Evolutionary conservation across 768 basidiomycete genomes (phyloP).

Genomic region (Hemileccinum impolitum): DNA sequence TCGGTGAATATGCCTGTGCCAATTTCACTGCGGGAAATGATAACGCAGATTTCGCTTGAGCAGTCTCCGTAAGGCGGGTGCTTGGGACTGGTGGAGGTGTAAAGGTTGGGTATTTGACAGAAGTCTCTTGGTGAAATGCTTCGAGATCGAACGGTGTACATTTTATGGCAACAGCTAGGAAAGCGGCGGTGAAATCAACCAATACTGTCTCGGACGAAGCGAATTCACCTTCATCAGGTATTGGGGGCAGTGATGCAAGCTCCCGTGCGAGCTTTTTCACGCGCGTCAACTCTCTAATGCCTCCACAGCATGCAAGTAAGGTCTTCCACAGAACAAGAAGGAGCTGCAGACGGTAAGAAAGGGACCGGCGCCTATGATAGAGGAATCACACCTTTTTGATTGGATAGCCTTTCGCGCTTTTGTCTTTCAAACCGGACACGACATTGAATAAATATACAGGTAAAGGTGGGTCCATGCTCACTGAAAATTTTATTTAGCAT

Average conservation of each 20-base stretch:
- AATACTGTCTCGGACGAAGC: not conserved
- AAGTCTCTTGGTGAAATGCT: constrained; percentile 83
- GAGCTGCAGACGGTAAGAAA: constrained; percentile 48
- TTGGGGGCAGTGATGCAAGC: constrained; percentile 65
- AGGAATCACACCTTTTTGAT: constrained; percentile 78
- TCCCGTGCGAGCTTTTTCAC: constrained; percentile 86
- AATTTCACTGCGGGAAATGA: constrained; percentile 57
- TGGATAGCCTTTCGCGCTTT: constrained; percentile 92
- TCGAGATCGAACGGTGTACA: constrained; percentile 90
- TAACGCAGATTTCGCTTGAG: constrained; percentile 28
- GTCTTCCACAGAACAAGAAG: constrained; percentile 95
- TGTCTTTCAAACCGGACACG: constrained; percentile 87
- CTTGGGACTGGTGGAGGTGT: constrained; percentile 51
- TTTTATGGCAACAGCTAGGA: constrained; percentile 67
- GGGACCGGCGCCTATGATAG: not conserved
- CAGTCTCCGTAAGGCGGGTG: constrained; percentile 26
- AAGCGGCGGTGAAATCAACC: constrained; percentile 6
- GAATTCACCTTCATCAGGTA: constrained; percentile 45
- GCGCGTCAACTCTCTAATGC: constrained; percentile 78
- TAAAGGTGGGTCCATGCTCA: constrained; percentile 93
- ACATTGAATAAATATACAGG: constrained; percentile 90
- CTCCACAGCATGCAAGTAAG: constrained; percentile 87
- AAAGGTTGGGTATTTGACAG: constrained; percentile 96
- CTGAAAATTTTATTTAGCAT: constrained; percentile 39
- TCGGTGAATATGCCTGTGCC: constrained; percentile 88